Percentiles rank a stretch among this genome's conserved stretches.
Evolutionary conservation across 495 filamentous ascomycete genomes (phyloP).

Genomic region (Chaetomium fimeti): DNA sequence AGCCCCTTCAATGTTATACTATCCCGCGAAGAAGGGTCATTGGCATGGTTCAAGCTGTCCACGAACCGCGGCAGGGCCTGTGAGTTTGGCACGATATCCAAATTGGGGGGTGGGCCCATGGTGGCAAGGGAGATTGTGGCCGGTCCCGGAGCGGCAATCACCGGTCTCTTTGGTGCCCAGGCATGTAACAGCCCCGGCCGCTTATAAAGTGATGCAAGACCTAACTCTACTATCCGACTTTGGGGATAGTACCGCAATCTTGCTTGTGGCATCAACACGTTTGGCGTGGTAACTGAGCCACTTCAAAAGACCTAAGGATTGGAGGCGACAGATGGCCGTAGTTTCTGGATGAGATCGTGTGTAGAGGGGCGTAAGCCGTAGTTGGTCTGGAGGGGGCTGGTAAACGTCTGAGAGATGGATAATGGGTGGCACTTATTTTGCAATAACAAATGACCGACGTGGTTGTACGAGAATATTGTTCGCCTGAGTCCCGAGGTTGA

Average conservation of each 20-base stretch:
- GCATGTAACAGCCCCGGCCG: background rate
- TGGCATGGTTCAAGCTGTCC: background rate
- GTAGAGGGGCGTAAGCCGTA: no score
- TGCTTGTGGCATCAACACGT: background rate
- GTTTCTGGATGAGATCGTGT: no score
- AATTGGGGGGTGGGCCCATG: background rate
- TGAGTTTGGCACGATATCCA: background rate
- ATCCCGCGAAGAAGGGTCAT: background rate
- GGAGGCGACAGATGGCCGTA: background rate
- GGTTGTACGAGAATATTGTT: no score
- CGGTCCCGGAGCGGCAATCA: background rate
- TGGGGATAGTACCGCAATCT: background rate
- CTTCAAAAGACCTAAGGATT: background rate
- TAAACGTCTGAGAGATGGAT: no score
- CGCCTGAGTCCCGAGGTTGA: no score
- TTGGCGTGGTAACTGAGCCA: conserved; percentile 1
- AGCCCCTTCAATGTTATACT: no score
- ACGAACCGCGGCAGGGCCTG: conserved; percentile 7
- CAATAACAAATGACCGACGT: no score
- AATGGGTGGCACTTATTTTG: no score
- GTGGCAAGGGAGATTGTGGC: background rate
- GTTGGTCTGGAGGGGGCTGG: no score
- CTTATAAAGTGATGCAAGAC: background rate
- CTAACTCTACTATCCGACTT: background rate
- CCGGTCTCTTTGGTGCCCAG: conserved; percentile 6